Base-by-base conservation (phyloP, 1,284 basidiomycete species). In the Trametes sp. region DNA sequence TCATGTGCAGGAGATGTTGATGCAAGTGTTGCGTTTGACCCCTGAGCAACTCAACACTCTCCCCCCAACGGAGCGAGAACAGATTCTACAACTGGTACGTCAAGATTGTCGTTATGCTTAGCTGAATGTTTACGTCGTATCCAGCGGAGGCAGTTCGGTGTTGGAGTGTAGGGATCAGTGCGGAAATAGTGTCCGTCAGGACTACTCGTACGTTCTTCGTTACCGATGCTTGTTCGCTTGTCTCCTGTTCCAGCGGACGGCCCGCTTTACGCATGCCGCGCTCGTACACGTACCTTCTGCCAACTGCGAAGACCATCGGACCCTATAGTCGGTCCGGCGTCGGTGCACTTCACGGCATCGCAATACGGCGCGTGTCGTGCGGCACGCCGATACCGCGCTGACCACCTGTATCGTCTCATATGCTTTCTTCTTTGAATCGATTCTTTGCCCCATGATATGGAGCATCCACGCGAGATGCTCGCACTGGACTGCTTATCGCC, bases 21-120 rank as follows among this genome's bases (percentile, higher is more conserved):
- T 93, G 75, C 95, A 96, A 78, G 95, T 98, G 0, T 79, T 99
- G 33, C 86, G 84, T 62, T 78, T 99, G 71, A 93, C 93, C 0
- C 89, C 86, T 42, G 94, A 95, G 51, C 95, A 98, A 77, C 93
- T 99, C 70, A 89, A 88, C 60, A 87, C 86, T 8, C 78, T 98
- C 50, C 93, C 95, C 24, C 89, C 93, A 1, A 82, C 86, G 2
- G 96, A 98, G 70, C 85, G 92, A 50, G 87, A 88, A 0, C 91
- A 94, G n/a, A 94, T 98, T 49, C 84, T 94, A 77, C 87, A 92
- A 71, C 77, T 98, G 75, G 94, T 95, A 67, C 63, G 89, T 81
- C 48, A 19, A 21, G 35, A 33, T 23, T 54, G 48, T 53, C n/a
- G 28, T 28, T 4, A 10, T 21, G 23, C 2, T n/a, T n/a, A n/a